Conservation (phyloP, 495 filamentous ascomycete species). For the Wilcoxina mikolae region DNA sequence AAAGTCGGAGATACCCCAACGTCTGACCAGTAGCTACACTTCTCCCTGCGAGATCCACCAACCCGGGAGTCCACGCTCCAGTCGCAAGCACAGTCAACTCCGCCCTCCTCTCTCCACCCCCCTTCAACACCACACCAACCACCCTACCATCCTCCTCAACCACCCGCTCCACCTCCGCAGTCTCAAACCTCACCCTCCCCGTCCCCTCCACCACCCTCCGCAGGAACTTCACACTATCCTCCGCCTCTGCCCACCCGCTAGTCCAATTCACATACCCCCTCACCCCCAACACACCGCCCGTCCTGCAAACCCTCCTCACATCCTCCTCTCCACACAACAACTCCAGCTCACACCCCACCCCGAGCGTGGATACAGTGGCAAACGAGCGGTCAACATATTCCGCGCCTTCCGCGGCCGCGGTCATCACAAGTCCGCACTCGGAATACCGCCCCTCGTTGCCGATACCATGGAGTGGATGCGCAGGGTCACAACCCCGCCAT, state of each 20-base stretch:
- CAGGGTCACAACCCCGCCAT: slow-evolving; percentile 45
- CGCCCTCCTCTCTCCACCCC: slow-evolving; percentile 43
- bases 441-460: slow-evolving; percentile 56
- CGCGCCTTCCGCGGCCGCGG: slow-evolving; percentile 40
- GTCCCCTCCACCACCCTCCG: slow-evolving; percentile 39
- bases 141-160: slow-evolving; percentile 13
- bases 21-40: slow-evolving; percentile 67
- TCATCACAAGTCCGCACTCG: slow-evolving; percentile 60
- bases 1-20: slow-evolving; percentile 58
- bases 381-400: slow-evolving; percentile 56
- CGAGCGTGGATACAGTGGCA: slow-evolving; percentile 9
- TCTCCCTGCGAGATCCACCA: slow-evolving; percentile 66
- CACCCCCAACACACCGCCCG: slow-evolving; percentile 37
- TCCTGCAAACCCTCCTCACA: slow-evolving; percentile 36
- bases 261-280: slow-evolving; percentile 70
- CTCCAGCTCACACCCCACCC: slow-evolving; percentile 16
- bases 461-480: slow-evolving; percentile 27
- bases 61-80: slow-evolving; percentile 64
- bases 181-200: slow-evolving; percentile 47
- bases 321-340: slow-evolving; percentile 31
- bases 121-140: slow-evolving; percentile 41
- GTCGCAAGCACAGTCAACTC: slow-evolving; percentile 67
- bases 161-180: slow-evolving; percentile 39
- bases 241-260: slow-evolving; percentile 77
- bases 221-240: slow-evolving; percentile 51